Percentiles rank a stretch among this genome's conserved stretches.
Evolutionary conservation across 495 filamentous ascomycete species (phyloP).

Genomic region (Letharia columbiana): DNA sequence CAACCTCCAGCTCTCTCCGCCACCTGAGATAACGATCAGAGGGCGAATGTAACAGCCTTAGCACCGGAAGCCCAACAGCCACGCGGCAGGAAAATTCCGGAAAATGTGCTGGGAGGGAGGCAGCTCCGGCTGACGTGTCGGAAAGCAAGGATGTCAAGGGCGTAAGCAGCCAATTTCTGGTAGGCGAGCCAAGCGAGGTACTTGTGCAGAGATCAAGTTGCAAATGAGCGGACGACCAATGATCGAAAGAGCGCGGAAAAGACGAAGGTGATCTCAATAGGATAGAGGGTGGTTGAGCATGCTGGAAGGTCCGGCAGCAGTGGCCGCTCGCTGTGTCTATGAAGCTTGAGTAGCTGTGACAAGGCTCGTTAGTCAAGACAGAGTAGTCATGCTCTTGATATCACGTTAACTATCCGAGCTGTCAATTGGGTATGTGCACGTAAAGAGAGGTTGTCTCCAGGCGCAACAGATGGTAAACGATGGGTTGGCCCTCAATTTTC

Average conservation of each 20-base stretch:
- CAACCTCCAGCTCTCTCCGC: not conserved
- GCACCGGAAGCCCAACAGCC: not conserved
- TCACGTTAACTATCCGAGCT: not conserved
- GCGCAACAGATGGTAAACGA: not conserved
- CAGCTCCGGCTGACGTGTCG: conserved; percentile 11
- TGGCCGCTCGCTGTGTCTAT: not conserved
- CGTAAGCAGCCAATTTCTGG: conserved; percentile 8
- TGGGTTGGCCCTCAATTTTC: not conserved
- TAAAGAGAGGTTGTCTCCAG: not conserved
- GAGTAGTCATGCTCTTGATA: not conserved
- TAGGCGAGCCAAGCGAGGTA: not conserved
- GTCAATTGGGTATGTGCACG: not conserved
- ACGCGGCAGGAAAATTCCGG: not conserved
- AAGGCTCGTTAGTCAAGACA: not conserved
- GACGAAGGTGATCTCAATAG: not conserved
- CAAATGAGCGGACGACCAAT: not conserved
- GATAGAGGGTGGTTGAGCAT: not conserved
- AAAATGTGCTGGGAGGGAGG: not conserved
- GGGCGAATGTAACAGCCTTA: not conserved
- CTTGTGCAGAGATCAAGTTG: not conserved
- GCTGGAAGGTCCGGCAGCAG: not conserved
- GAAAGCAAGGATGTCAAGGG: conserved; percentile 6
- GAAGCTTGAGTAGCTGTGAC: not conserved
- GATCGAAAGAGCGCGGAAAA: too few relatives aligned
- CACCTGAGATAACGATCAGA: not conserved